Evolutionary conservation across 495 filamentous ascomycete genomes (phyloP), one percentile per base, ranked within the genome.

Genomic region (Aspergillus bridgeri): DNA sequence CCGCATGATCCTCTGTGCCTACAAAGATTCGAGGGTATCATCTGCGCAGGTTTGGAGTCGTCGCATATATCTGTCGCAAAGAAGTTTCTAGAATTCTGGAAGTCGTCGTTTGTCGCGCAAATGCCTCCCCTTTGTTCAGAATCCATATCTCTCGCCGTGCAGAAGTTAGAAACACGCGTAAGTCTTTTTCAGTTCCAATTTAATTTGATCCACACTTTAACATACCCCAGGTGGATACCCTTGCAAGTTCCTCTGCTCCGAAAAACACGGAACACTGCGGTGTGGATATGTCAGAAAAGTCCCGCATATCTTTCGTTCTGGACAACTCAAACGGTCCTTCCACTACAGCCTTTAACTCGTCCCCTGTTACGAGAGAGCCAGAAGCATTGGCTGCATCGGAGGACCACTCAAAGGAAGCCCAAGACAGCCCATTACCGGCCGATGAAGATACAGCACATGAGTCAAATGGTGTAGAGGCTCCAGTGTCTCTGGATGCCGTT

Each of bases 41-140:
- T 90, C 1, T 73, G 78, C 33, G 74, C 84, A 38, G 81, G 84
- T 7, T 73, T 91, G 9, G 64, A 79, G 45, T 83, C 80, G 42
- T 73, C 72, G 9, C 81, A 88, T 52, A 77, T 74, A 20, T 66
- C 65, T 3, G 75, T 83, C 24, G 75, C 79, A 15, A 84, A 82
- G 54, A 59, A 65, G 5, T 81, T 84, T 25, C 67, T 88, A 22
- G 72, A 74, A 6, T 74, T 84, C 55, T 90, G 86, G 86, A 82
- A 83, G 51, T 58, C 71, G 2, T 83, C 77, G 0, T 87, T 86
- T 67, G 82, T 77, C 2, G 60, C 56, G 33, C 73, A 81, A 56
- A 62, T 74, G 7, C 56, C 53, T 7, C 51, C 83, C 7, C 63
- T 72, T 42, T 84, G 81, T 64, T 75, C 83, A 2, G 52, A 64